Percentiles rank a stretch among this genome's conserved stretches.
phyloP scores from a whole-genome alignment of 352 stramenopile species.

The Phytophthora chlamydospora region DNA sequence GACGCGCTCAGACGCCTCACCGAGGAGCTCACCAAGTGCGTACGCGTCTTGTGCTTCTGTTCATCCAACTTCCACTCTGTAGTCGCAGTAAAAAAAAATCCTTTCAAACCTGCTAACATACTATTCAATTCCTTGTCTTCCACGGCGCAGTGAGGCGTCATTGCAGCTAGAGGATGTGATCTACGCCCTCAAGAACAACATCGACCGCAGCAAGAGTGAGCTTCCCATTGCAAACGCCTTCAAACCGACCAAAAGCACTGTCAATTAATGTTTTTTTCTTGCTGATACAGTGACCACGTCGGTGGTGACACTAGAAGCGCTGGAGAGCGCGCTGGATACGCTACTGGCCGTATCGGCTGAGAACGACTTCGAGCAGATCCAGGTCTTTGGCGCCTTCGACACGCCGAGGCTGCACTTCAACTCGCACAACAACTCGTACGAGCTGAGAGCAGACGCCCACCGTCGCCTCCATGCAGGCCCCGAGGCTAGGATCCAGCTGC shows the following conservation, averaged over 20 bases:
- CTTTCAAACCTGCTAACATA: conserved; percentile 8
- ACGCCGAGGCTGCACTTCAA: conserved; percentile 71
- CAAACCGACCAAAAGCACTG: conserved; percentile 2
- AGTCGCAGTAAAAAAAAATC: conserved; percentile 5
- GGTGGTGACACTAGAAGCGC: conserved; percentile 81
- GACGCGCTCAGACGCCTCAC: conserved; percentile 71
- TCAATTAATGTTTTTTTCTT: conserved; percentile 4
- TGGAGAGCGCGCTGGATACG: conserved; percentile 85
- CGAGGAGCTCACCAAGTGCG: conserved; percentile 68
- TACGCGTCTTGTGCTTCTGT: conserved; percentile 13
- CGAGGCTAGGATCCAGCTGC: conserved; percentile 64
- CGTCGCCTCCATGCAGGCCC: conserved; percentile 64
- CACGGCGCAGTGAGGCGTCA: conserved; percentile 56
- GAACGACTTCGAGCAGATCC: conserved; percentile 84
- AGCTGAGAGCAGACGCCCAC: conserved; percentile 64
- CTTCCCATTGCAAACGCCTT: neutral
- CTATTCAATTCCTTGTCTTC: conserved; percentile 5
- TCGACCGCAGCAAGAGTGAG: conserved; percentile 88
- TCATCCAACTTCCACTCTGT: conserved; percentile 6
- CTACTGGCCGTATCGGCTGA: conserved; percentile 78
- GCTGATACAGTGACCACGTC: conserved; percentile 69
- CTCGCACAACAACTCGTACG: conserved; percentile 70
- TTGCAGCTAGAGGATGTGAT: conserved; percentile 84
- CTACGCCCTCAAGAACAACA: conserved; percentile 90
- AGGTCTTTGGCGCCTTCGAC: conserved; percentile 86